Evolutionary conservation across 108 stramenopile species (phyloP).

Genomic region (Skeletonema potamos): DNA sequence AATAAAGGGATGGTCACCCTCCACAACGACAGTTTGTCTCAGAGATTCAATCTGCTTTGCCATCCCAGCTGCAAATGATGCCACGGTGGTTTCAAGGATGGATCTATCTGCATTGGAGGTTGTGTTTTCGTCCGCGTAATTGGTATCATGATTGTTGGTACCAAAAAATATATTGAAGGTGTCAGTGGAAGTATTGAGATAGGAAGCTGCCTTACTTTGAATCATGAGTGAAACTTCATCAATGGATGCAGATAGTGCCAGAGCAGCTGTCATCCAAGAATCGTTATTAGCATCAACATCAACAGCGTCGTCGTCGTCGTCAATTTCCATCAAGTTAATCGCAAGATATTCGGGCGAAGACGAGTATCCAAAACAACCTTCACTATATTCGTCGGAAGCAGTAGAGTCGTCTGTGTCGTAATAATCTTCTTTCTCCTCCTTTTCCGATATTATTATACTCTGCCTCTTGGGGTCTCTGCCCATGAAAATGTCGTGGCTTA

Average conservation of each 20-base stretch:
- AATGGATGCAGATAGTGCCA: slow-evolving; percentile 44
- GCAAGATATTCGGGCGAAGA: not conserved
- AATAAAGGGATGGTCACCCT: slow-evolving; percentile 30
- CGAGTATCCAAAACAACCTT: not conserved
- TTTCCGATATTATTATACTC: not conserved
- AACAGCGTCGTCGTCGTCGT: slow-evolving; percentile 1
- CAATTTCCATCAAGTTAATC: not conserved
- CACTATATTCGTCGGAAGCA: not conserved
- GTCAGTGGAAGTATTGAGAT: slow-evolving; percentile 33
- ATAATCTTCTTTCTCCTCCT: not conserved
- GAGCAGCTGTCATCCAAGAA: slow-evolving; percentile 41
- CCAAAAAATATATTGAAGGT: slow-evolving; percentile 34
- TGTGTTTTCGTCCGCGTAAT: slow-evolving; percentile 1
- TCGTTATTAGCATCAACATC: slow-evolving; percentile 9
- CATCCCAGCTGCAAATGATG: slow-evolving; percentile 81
- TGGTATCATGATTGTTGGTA: not conserved
- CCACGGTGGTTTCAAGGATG: slow-evolving; percentile 76
- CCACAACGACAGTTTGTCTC: slow-evolving; percentile 49
- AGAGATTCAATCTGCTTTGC: slow-evolving; percentile 81
- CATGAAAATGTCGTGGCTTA: slow-evolving; percentile 40
- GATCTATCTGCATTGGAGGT: slow-evolving; percentile 75
- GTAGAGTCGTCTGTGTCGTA: not conserved
- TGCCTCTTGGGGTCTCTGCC: slow-evolving; percentile 36
- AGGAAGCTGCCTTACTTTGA: slow-evolving; percentile 20
- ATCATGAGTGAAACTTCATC: slow-evolving; percentile 45